Evolutionary conservation across 2,329 filamentous ascomycete species (phyloP).

Genomic region (Lachnellula cervina): DNA sequence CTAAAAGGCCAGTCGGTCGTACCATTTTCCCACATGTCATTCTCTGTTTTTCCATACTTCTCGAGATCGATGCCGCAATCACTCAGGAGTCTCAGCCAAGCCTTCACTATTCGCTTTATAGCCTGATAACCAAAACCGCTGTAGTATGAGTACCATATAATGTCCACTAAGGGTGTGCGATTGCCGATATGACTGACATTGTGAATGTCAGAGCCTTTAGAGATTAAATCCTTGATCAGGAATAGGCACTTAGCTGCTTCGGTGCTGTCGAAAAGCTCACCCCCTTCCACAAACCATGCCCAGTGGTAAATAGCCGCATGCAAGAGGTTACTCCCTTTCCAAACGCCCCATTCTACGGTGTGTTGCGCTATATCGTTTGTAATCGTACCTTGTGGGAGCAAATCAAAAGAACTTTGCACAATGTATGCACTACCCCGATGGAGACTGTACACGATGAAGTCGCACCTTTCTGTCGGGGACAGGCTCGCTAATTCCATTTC

Average conservation of each 20-base stretch:
- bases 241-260: too few species aligned
- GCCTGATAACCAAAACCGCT: background rate
- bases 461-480: background rate
- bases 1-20: background rate
- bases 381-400: background rate
- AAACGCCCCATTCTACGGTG: background rate
- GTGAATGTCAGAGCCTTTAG: background rate
- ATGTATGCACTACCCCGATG: background rate
- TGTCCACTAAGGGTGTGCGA: too few species aligned
- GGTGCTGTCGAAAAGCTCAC: background rate
- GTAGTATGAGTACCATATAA: too few species aligned
- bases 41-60: slow-evolving; percentile 3
- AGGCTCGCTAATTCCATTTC: background rate
- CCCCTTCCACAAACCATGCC: background rate
- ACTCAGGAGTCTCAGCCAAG: background rate
- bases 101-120: background rate
- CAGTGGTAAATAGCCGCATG: background rate
- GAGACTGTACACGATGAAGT: background rate
- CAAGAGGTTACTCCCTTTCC: background rate
- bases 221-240: background rate
- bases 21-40: background rate
- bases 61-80: background rate
- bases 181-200: too few species aligned
- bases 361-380: background rate
- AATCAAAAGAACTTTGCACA: background rate